Percentiles rank a stretch among this genome's conserved stretches.
Evolutionary conservation across 169 alveolate genomes (phyloP).

Genomic region (Eimeria praecox): DNA sequence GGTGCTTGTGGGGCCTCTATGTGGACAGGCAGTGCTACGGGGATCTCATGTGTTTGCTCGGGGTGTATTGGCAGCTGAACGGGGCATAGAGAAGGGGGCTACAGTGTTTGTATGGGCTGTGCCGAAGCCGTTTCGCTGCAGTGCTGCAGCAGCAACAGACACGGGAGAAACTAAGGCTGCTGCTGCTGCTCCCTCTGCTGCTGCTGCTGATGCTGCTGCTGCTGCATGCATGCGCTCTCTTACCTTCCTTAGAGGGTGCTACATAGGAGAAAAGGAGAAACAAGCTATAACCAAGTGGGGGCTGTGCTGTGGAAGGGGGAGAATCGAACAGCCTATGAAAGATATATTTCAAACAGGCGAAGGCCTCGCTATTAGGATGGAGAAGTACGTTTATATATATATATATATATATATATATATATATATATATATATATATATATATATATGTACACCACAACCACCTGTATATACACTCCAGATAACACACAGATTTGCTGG

Average conservation of each 20-base stretch:
- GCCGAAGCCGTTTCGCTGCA: slow-evolving; percentile 8
- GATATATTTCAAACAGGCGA: not conserved
- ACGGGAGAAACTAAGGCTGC: too few relatives aligned
- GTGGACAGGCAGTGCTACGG: slow-evolving; percentile 78
- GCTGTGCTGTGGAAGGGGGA: slow-evolving; percentile 52
- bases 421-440: not conserved
- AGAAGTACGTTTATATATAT: not conserved
- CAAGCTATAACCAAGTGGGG: slow-evolving; percentile 9
- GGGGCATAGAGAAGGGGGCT: slow-evolving; percentile 16
- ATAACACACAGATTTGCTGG: too few relatives aligned
- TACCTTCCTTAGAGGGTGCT: slow-evolving; percentile 47
- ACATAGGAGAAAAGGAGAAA: not conserved
- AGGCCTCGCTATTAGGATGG: slow-evolving; percentile 65
- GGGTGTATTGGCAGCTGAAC: slow-evolving; percentile 73
- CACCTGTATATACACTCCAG: too few relatives aligned
- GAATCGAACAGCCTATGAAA: not conserved
- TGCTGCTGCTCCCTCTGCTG: not conserved
- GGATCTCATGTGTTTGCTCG: slow-evolving; percentile 60
- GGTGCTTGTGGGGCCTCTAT: slow-evolving; percentile 53
- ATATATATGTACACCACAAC: not conserved
- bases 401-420: too few relatives aligned
- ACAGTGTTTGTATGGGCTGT: slow-evolving; percentile 27
- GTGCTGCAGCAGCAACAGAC: not conserved
- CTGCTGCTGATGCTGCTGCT: not conserved
- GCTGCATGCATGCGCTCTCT: not conserved